Evolutionary conservation across 352 stramenopile genomes (phyloP), one percentile per base, ranked within the genome.

Genomic region (Globisporangium recalcitrans): DNA sequence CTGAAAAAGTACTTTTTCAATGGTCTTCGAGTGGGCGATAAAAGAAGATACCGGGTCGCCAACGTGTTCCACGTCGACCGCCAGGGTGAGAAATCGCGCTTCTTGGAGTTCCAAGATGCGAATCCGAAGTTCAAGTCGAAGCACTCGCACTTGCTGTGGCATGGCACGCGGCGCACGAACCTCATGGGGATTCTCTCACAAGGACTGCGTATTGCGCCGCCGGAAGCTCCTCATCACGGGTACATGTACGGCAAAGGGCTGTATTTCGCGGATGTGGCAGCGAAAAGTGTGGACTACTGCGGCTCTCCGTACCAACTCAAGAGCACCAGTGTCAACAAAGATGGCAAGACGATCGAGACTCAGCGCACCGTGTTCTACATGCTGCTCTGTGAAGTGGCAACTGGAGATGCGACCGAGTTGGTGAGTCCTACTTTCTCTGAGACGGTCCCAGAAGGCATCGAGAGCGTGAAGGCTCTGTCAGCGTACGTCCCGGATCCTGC

Each of bases 181-280:
- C 58, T 94, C 24, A 90, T 92, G 77, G 87, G 88, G 0, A 95
- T 96, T 63, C 56, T 96, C 7, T 88, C 78, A 0, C 83, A 93
- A 27, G 88, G 88, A 1, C 70, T 96, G 7, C 82, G 85, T n/a
- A 91, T 96, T 14, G 88, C 88, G 22, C 88, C 88, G 6, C 82
- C 87, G 0, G 88, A 96, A 58, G 87, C 85, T 21, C 85, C 85
- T n/a, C 73, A 82, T 29, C 81, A 88, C 24, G 88, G 88, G 1
- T 93, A 90, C 64, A 72, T 80, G 36, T 96, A 93, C 52, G 88
- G 87, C 49, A 96, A 95, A 48, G 88, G 88, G 0, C 32, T 96
- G 29, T 96, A 96, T 56, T 96, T 95, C 53, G 85, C 88, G 1
- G 86, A 96, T 54, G 72, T 87, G 19, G 64, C 82, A 1, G 63